Base-by-base conservation (phyloP, 2,329 filamentous ascomycete genomes). In the Fusarium sp. region DNA sequence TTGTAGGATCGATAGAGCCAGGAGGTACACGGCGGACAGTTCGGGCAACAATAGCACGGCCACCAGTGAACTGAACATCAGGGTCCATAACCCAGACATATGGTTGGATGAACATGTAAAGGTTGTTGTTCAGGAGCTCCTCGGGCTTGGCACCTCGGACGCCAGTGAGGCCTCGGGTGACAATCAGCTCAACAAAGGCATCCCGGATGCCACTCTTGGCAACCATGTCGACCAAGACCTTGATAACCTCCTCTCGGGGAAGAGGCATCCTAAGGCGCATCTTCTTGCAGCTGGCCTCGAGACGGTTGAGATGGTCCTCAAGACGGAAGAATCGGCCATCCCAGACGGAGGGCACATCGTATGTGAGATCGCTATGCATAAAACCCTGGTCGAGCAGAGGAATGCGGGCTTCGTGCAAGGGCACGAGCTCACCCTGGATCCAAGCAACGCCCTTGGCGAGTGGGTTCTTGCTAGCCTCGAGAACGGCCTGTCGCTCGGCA, bases 41-140 rank as follows among this genome's bases (percentile, higher is more conserved):
- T 14, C 86, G 79, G 0, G 86, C 83, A 27, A 88, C 72, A 12
- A 88, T 79, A 0, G 86, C 85, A 4, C 68, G 81, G 5, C 84
- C 85, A 0, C 86, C 86, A 0, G 25, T 65, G 17, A 63, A 69
- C 69, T 88, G 87, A 12, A 83, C 71, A 4, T 83, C 76, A 0
- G 86, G 87, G 1, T 83, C 79, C 86, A 88, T 87, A 0, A 85
- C 83, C 87, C 86, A 88, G 4, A 88, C 78, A 60, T 86, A 89
- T 0, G 87, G 86, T 64, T 81, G 78, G 15, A 87, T 79, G 50
- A 87, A 85, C 80, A 88, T 81, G 74, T 89, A 88, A 1, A 88
- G 77, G 57, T 85, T 84, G 58, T 85, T 84, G 33, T 83, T 84
- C 2, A 84, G 67, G 0, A 84, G 63, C 3, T 85, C 82, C 2